Percentiles rank a stretch among this genome's conserved stretches.
phyloP scores from a whole-genome alignment of 1,139 yeast genomes.

The Kodamaea ohmeri region DNA sequence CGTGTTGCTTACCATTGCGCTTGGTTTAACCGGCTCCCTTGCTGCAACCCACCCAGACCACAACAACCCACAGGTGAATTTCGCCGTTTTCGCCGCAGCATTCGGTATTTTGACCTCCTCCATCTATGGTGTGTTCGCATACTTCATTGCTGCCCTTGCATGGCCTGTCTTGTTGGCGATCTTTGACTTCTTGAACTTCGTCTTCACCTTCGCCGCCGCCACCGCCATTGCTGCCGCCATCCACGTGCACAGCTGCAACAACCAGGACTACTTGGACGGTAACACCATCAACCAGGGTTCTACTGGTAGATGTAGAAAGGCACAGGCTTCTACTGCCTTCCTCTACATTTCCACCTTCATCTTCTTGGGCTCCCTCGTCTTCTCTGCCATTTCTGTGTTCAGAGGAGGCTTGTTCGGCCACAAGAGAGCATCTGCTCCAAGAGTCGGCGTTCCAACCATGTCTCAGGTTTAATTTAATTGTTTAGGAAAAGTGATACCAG shows the following conservation, averaged over 20 bases:
- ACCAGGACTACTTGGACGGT: constrained; percentile 56
- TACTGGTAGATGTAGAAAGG: constrained; percentile 85
- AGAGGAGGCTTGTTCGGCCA: constrained; percentile 74
- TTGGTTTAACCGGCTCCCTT: constrained; percentile 84
- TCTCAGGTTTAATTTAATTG: constrained; percentile 60
- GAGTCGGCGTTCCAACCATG: constrained; percentile 86
- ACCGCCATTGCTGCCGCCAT: constrained; percentile 90
- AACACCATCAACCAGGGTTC: constrained; percentile 78
- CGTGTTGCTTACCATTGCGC: constrained; percentile 67
- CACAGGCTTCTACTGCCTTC: constrained; percentile 90
- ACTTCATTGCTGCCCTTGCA: constrained; percentile 74
- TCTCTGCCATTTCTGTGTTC: constrained; percentile 57
- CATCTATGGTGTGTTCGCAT: constrained; percentile 75
- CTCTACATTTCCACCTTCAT: constrained; percentile 80
- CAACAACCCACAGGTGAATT: constrained; percentile 81
- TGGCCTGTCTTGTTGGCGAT: constrained; percentile 77
- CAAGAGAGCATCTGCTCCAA: constrained; percentile 45
- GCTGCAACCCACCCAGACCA: constrained; percentile 61
- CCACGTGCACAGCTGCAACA: constrained; percentile 80
- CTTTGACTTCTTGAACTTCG: constrained; percentile 82
- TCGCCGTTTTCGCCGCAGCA: constrained; percentile 81
- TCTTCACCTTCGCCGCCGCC: constrained; percentile 92
- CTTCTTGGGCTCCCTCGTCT: constrained; percentile 64
- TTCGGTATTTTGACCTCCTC: constrained; percentile 80
- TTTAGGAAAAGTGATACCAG: constrained; percentile 5